These are phyloP conservation scores for Cyclotella atomus DNA, from an alignment of 108 stramenopile species.

Conservation along the genomic window DNA sequence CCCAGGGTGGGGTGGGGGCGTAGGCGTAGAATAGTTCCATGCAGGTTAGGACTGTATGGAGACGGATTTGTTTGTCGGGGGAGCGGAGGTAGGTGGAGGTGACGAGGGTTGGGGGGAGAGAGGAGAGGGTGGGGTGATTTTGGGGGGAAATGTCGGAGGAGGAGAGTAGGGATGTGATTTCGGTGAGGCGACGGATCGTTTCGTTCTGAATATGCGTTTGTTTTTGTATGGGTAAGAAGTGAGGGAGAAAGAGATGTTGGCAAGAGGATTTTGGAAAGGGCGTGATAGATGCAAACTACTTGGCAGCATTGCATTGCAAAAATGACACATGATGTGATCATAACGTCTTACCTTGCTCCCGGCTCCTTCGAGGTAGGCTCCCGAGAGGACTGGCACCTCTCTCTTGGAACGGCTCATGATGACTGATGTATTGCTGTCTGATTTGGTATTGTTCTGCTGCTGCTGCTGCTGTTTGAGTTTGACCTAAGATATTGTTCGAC, in stretches of 20 bases:
- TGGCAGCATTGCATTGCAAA: slow-evolving; percentile 2
- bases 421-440: not conserved
- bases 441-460: not conserved
- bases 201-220: slow-evolving; percentile 7
- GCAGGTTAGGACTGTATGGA: slow-evolving; percentile 65
- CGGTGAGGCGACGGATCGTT: slow-evolving; percentile 14
- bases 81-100: slow-evolving; percentile 48
- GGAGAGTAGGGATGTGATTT: slow-evolving; percentile 15
- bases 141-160: slow-evolving; percentile 1
- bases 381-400: slow-evolving; percentile 17
- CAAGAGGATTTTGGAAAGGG: not conserved
- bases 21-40: slow-evolving; percentile 84
- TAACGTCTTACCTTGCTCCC: slow-evolving; percentile 30
- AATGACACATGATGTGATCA: not conserved
- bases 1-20: slow-evolving; percentile 85
- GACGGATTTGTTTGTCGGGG: slow-evolving; percentile 74
- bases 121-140: slow-evolving; percentile 63
- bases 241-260: not conserved
- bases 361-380: slow-evolving; percentile 23
- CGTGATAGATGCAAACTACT: not conserved
- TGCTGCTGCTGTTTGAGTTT: not conserved
- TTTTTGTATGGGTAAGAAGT: not conserved
- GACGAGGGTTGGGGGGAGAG: slow-evolving; percentile 54
- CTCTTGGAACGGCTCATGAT: slow-evolving; percentile 21
- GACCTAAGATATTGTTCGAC: not conserved